Base-by-base conservation (phyloP, 2,329 filamentous ascomycete genomes). In the Chaetomium sp. region DNA sequence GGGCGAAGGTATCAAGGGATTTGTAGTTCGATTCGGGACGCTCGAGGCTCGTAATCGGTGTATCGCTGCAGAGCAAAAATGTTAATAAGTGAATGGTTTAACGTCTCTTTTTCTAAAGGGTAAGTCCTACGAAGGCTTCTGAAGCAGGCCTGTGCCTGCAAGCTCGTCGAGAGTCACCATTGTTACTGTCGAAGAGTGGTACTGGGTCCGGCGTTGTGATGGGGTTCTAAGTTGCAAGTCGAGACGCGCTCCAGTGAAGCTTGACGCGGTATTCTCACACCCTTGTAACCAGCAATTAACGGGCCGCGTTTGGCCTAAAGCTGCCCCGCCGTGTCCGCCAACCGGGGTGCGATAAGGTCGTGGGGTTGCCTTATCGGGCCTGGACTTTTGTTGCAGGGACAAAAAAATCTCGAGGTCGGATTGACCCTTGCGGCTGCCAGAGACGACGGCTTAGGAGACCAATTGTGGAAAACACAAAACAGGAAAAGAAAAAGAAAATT, bases 1-100 rank as follows among this genome's bases (percentile, higher is more conserved):
- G 85, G 57, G 81, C 80, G 77, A 93, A 98, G 8, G 88, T 90
- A 62, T 87, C 80, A 31, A 96, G 83, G 0, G 94, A 88, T 63
- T 87, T 89, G 81, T 97, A 98, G 62, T 75, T 74, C 9, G 83
- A 83, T 51, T 72, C 69, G 81, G 70, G 55, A 77, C 80, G 88
- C 57, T 85, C 79, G 25, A 85, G 77, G 16, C 76, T 72, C 35
- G 76, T 70, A 10, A 66, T 76, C 50, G 74, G 71, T 63, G 78
- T 70, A 69, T 78, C 73, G 65, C 77, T 80, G 68, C 27, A 42
- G 6, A 16, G 13, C n/a, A 56, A 16, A 42, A 4, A 27, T 13
- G 29, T 72, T 65, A 72, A 65, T 59, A 29, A 53, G 27, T 54
- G 59, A 50, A 19, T n/a, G 19, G 64, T 72, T 68, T 68, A 4